These are phyloP conservation scores for Nakazawaea ambrosiae DNA, from an alignment of 805 yeast genomes.

Conservation along the genomic window DNA sequence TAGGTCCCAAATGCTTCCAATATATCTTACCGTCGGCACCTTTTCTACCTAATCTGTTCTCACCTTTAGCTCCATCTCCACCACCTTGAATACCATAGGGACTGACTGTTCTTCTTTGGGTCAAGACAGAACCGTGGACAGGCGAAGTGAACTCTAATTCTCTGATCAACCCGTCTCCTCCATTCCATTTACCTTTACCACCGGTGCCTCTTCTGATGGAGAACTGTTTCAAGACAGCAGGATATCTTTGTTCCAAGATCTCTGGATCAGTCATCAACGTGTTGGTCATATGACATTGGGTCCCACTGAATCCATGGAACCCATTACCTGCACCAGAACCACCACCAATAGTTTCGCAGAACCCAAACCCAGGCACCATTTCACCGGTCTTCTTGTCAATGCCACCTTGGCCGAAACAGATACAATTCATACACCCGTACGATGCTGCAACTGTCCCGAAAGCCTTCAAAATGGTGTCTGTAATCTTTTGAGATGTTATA, in stretches of 20 bases:
- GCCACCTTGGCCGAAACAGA: conserved; percentile 75
- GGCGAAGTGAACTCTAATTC: conserved; percentile 37
- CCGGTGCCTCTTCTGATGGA: conserved; percentile 39
- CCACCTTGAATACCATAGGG: conserved; percentile 55
- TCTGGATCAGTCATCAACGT: conserved; percentile 52
- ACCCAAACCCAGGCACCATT: conserved; percentile 42
- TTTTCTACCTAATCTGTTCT: conserved; percentile 24
- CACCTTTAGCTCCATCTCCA: conserved; percentile 42
- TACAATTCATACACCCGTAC: conserved; percentile 85
- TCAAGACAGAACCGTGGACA: conserved; percentile 35
- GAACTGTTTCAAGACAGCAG: conserved; percentile 39
- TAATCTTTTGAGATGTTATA: conserved; percentile 81
- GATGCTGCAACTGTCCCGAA: conserved; percentile 82
- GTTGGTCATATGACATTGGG: conserved; percentile 49
- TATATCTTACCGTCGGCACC: conserved; percentile 16
- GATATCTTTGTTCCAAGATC: conserved; percentile 44
- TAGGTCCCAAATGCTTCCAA: conserved; percentile 11
- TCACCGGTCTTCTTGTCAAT: conserved; percentile 31
- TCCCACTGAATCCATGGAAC: conserved; percentile 35
- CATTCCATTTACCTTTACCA: conserved; percentile 40
- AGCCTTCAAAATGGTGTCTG: conserved; percentile 76
- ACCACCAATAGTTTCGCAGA: conserved; percentile 49
- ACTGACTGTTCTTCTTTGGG: conserved; percentile 45
- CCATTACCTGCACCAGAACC: conserved; percentile 48
- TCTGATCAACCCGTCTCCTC: conserved; percentile 47